These are phyloP conservation scores for Cercospora janseana DNA, from an alignment of 2,329 filamentous ascomycete species.

Conservation along the genomic window DNA sequence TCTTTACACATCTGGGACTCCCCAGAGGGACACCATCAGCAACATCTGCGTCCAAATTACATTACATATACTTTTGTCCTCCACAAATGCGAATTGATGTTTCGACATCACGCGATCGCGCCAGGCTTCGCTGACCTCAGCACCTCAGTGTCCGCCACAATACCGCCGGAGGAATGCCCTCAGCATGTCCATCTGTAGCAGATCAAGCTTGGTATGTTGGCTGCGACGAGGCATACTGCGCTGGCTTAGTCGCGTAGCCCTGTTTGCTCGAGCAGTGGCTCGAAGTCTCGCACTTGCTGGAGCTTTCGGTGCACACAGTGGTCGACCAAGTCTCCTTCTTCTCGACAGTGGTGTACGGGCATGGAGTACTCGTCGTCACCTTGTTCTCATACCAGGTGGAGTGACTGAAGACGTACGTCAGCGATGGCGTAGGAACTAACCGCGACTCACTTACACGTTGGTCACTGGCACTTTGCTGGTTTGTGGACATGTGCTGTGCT, in stretches of 20 bases:
- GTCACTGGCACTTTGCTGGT: constrained; percentile 14
- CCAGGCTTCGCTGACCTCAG: too few relatives aligned
- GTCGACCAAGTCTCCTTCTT: constrained; percentile 12
- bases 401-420: constrained; percentile 8
- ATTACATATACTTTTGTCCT: constrained; percentile 6
- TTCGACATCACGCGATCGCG: too few relatives aligned
- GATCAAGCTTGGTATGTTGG: constrained; percentile 10
- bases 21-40: too few relatives aligned
- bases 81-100: too few relatives aligned
- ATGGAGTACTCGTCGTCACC: constrained; percentile 18
- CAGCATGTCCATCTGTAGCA: background rate
- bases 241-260: constrained; percentile 15
- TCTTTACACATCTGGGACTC: too few relatives aligned
- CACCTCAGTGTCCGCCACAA: too few relatives aligned
- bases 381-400: constrained; percentile 2
- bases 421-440: background rate
- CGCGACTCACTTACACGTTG: constrained; percentile 16
- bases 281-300: constrained; percentile 15
- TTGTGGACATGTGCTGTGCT: constrained; percentile 15
- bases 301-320: constrained; percentile 21
- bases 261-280: constrained; percentile 10
- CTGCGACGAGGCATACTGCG: constrained; percentile 2
- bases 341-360: constrained; percentile 16
- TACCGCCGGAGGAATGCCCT: too few relatives aligned
- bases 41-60: background rate